A percentile compares a stretch with the other conserved stretches of the same genome.
These are phyloP conservation scores for Russula virescens DNA, from an alignment of 768 basidiomycete species.

Conservation along the genomic window DNA sequence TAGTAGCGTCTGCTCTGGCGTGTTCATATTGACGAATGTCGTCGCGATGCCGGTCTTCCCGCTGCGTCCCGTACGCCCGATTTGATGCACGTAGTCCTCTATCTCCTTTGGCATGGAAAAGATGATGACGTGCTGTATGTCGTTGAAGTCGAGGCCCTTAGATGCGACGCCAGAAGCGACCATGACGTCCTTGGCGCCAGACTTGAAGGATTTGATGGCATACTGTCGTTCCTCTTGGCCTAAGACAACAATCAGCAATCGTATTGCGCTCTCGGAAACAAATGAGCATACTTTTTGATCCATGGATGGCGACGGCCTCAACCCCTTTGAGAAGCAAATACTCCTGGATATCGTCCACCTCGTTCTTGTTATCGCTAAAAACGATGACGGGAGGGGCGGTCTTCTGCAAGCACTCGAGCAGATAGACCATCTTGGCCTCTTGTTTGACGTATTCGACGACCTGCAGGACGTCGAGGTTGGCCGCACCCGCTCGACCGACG, in stretches of 20 bases:
- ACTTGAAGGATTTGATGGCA: conserved; percentile 97
- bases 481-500: conserved; percentile 96
- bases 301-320: conserved; percentile 98
- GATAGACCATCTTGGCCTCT: conserved; percentile 99
- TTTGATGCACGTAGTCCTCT: conserved; percentile 99
- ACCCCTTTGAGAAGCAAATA: conserved; percentile 95
- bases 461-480: conserved; percentile 92
- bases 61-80: conserved; percentile 94
- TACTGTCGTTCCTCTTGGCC: conserved; percentile 99
- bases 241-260: conserved; percentile 30
- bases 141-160: conserved; percentile 97
- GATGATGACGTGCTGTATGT: conserved; percentile 98
- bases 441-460: conserved; percentile 99
- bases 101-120: conserved; percentile 99
- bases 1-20: conserved; percentile 89
- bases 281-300: conserved; percentile 75
- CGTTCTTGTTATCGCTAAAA: conserved; percentile 99
- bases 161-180: conserved; percentile 97
- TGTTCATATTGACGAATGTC: conserved; percentile 98
- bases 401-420: conserved; percentile 96
- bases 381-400: conserved; percentile 97
- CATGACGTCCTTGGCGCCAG: conserved; percentile 98
- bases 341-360: conserved; percentile 99
- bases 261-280: background rate
- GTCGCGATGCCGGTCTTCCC: conserved; percentile 99